These are phyloP conservation scores for Gossypium anomalum DNA, from an alignment of 345 rosid species.

Conservation along the genomic window DNA sequence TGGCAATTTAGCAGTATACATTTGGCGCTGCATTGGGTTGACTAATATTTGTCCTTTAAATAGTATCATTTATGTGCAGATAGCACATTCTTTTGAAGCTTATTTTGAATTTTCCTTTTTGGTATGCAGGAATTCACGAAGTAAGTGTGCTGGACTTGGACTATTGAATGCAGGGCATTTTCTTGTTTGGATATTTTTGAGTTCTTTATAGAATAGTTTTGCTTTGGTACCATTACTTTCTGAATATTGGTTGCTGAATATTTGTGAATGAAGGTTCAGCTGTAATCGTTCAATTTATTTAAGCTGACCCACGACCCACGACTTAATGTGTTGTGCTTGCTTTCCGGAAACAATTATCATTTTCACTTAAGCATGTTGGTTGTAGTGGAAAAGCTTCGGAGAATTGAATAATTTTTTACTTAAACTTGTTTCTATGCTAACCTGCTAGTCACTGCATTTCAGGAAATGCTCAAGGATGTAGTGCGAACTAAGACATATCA, in stretches of 20 bases:
- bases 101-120: slow-evolving; percentile 5
- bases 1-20: neutral
- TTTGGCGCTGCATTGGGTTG: neutral
- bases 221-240: neutral
- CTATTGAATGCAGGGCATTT: neutral
- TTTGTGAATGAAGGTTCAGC: neutral
- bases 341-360: neutral
- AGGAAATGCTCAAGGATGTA: slow-evolving; percentile 97
- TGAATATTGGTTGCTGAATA: neutral
- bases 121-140: slow-evolving; percentile 92
- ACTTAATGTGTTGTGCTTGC: neutral
- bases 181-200: neutral
- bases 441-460: slow-evolving; percentile 23
- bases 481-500: slow-evolving; percentile 97
- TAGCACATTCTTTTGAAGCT: neutral
- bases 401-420: neutral
- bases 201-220: neutral
- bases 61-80: neutral
- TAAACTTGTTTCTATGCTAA: neutral
- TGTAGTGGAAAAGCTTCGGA: neutral
- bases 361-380: neutral
- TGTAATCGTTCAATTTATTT: neutral
- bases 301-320: neutral
- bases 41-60: neutral
- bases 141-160: slow-evolving; percentile 55